A percentile compares a stretch with the other conserved stretches of the same genome.
phyloP scores from a whole-genome alignment of 306 rosid genomes.

The Fagus sylvatica region DNA sequence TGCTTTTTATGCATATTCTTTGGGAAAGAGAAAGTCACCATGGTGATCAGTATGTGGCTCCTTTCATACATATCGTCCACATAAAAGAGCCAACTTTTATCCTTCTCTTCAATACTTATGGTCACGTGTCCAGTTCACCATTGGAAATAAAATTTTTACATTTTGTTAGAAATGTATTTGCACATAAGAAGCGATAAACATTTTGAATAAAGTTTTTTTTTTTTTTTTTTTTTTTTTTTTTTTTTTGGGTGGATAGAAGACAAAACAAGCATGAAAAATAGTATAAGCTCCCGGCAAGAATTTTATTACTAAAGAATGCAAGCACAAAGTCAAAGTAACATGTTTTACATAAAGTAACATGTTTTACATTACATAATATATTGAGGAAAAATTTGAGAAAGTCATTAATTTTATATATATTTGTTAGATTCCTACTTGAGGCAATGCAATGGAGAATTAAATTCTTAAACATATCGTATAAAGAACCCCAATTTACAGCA shows the following conservation, averaged over 20 bases:
- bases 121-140: too few species aligned
- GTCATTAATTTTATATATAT: neutral
- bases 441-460: neutral
- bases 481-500: neutral
- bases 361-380: neutral
- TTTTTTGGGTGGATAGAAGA: neutral
- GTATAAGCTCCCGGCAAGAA: neutral
- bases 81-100: neutral
- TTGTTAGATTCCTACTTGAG: neutral
- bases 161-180: neutral
- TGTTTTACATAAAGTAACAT: neutral
- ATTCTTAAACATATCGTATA: neutral
- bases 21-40: neutral
- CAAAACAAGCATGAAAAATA: neutral
- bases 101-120: neutral
- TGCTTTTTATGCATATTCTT: neutral
- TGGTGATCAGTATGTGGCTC: neutral
- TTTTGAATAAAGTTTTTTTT: neutral
- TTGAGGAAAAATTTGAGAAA: neutral
- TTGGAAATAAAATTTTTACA: too few species aligned
- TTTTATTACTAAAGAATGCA: neutral
- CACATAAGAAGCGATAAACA: neutral
- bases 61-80: neutral
- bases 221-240: neutral
- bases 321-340: neutral